Percentiles rank a stretch among this genome's conserved stretches.
These are phyloP conservation scores for Myxozyma sirexii DNA, from an alignment of 805 yeast species.

Conservation along the genomic window DNA sequence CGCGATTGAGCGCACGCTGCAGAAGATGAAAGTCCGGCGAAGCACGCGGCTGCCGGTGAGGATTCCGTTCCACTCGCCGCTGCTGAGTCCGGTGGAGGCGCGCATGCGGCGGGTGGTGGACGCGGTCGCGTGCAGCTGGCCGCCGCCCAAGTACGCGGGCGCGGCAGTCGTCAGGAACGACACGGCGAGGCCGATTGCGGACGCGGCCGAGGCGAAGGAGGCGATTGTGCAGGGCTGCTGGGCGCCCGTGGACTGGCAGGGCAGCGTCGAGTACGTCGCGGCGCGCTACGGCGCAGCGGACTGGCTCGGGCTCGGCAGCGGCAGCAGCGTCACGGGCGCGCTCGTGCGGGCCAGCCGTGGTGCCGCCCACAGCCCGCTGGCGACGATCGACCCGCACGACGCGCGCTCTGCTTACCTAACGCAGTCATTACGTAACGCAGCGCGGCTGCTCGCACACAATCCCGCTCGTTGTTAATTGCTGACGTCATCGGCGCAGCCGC, in stretches of 20 bases:
- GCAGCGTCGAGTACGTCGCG: slow-evolving; percentile 8
- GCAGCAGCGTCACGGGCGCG: slow-evolving; percentile 22
- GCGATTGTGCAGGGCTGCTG: slow-evolving; percentile 27
- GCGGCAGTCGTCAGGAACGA: slow-evolving; percentile 14
- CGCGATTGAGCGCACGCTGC: slow-evolving; percentile 14
- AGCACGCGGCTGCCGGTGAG: slow-evolving; percentile 20
- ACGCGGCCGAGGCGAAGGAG: slow-evolving; percentile 10
- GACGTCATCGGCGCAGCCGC: no score
- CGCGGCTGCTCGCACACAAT: no score
- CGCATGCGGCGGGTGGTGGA: slow-evolving; percentile 15
- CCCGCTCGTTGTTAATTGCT: no score
- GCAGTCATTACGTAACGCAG: no score
- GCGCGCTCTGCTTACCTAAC: no score
- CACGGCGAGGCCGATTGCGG: slow-evolving; percentile 6
- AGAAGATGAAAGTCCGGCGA: background rate
- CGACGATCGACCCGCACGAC: slow-evolving; percentile 1
- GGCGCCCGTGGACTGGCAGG: slow-evolving; percentile 29
- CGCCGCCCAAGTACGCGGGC: slow-evolving; percentile 2
- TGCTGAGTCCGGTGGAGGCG: slow-evolving; percentile 13
- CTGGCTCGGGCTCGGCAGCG: slow-evolving; percentile 28
- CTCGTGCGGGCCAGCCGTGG: slow-evolving; percentile 11
- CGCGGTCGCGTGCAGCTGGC: background rate
- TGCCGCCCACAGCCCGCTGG: background rate
- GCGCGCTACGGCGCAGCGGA: background rate
- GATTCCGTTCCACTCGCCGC: slow-evolving; percentile 30